phyloP scores from a whole-genome alignment of 306 rosid genomes.

The Medicago truncatula region DNA sequence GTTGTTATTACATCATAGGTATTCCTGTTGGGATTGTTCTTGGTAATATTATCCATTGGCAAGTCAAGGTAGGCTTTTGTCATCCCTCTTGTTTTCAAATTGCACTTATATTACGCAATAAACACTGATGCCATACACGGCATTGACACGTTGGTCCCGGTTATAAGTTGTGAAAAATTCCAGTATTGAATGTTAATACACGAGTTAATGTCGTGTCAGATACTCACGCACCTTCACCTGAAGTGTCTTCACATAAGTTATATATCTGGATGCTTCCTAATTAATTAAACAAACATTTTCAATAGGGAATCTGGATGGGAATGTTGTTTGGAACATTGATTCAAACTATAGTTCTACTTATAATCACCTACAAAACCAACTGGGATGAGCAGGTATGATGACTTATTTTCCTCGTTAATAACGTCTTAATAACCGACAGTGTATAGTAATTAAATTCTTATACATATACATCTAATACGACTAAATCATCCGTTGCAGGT shows the following conservation, averaged over 20 bases:
- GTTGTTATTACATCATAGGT: conserved; percentile 57
- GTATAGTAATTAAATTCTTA: not conserved
- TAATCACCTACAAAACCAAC: conserved; percentile 63
- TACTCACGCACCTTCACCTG: not conserved
- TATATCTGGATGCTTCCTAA: not conserved
- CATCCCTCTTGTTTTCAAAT: not conserved
- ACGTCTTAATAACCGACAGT: not conserved
- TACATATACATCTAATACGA: not conserved
- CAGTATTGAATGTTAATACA: not conserved
- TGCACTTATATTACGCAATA: not conserved
- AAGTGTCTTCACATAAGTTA: not conserved
- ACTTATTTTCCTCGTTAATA: not conserved
- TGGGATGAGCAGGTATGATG: conserved; percentile 64
- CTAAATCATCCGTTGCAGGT: conserved; percentile 37
- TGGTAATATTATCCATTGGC: conserved; percentile 42
- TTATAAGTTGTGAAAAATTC: too few species aligned
- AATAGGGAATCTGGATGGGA: conserved; percentile 72
- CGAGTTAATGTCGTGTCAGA: not conserved
- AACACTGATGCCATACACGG: too few species aligned
- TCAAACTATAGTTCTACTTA: conserved; percentile 55
- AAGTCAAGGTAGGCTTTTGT: conserved; percentile 47
- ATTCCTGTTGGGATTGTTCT: conserved; percentile 54
- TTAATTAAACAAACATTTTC: not conserved
- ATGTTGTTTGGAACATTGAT: conserved; percentile 71
- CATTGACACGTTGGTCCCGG: too few species aligned